Evolutionary conservation across 495 filamentous ascomycete species (phyloP), one percentile per base, ranked within the genome.

Genomic region (Aspergillus funiculosus): DNA sequence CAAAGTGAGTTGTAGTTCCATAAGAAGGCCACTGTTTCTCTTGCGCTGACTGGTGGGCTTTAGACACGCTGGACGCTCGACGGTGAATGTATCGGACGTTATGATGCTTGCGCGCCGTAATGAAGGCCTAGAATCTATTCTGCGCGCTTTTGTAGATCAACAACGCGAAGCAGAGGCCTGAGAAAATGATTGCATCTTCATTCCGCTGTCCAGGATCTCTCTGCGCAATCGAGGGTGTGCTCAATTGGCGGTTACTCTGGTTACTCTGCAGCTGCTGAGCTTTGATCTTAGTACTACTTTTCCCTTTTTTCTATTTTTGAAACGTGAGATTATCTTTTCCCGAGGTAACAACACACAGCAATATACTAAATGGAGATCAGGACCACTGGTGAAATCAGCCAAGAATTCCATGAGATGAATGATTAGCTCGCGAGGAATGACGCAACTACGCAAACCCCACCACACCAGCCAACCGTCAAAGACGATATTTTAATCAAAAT

Each of bases 91-190:
- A 0, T 83, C 87, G 24, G 92, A 98, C 58, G 92, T 96, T 27
- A 70, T 97, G 56, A 72, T 98, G 14, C 77, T 98, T 11, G 78
- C 86, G 24, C 72, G 92, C 39, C 77, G 92, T 39, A 98, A 96
- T 56, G 83, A 89, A 24, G 91, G 85, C 4, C 66, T 98, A 20
- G 79, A 83, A 45, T 71, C 68, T n/a, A 77, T 92, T 14, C 73
- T 94, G 49, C 78, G 73, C 50, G 77, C 78, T 26, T 82, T 77
- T 52, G 62, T 87, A 6, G 83, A 86, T 36, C 72, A 75, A 46
- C 72, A 77, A 48, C 66, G 55, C 17, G 47, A 58, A 11, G 52
- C 61, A 19, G 50, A 51, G 19, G 52, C 48, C 17, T 51, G 47
- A 54, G 36, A n/a, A n/a, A 11, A 38, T 4, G 42, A 6, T n/a